Evolutionary conservation across 2,329 filamentous ascomycete species (phyloP), one percentile per base, ranked within the genome.

Genomic region (Hypomyces perniciosus): DNA sequence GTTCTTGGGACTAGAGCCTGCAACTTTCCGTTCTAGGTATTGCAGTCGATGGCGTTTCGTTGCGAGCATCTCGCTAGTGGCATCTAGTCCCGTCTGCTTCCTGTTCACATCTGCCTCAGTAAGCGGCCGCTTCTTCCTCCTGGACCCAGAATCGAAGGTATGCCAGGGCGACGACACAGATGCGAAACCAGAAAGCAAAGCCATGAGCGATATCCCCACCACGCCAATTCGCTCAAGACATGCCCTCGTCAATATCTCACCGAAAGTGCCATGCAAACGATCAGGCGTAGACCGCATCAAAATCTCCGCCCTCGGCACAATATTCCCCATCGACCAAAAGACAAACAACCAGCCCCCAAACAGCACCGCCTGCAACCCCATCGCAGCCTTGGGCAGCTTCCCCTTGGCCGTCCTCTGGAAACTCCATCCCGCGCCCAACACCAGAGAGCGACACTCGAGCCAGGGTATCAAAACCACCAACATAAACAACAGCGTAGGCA

Each of bases 121-220:
- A 13, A 90, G 80, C 4, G 80, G 80, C 30, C 79, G 76, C 46
- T 71, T 72, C 44, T 65, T 66, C 31, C 70, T 67, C 8, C 69
- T 63, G 42, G 80, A 5, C 26, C 39, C 72, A 37, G 78, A 80
- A 30, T 83, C 81, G 27, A 95, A 89, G 1, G 82, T 88, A 62
- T 95, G 86, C 88, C 90, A 95, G 1, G 90, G 83, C 1, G 87
- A 86, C 27, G 87, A 91, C 33, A 95, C 86, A n/a, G 88, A 88
- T 5, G 90, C 90, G 61, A 95, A 95, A 0, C 90, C 90, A 6
- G 89, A 89, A n/a, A 95, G 73, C 10, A 91, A 77, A 12, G 89
- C 90, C 88, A 95, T 95, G 48, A 93, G 71, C 44, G 86, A 84
- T 50, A 93, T 90, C 4, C 90, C 90, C 55, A 95, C 89, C 38